Evolutionary conservation across 108 stramenopile species (phyloP).

Genomic region (Nitzschia sp.): DNA sequence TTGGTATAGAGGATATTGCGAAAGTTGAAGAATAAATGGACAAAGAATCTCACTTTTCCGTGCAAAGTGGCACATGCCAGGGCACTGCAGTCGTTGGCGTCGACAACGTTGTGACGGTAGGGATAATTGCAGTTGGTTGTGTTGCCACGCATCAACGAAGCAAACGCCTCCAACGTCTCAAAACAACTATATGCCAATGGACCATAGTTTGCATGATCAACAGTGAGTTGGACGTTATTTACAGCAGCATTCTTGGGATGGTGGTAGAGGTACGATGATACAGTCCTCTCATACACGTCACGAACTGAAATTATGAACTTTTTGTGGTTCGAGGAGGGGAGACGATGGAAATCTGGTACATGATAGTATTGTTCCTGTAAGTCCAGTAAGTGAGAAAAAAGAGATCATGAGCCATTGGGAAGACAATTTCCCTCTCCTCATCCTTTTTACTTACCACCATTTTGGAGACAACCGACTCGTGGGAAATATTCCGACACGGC

Average conservation of each 20-base stretch:
- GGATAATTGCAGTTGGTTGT: slow-evolving; percentile 43
- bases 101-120: slow-evolving; percentile 30
- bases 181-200: slow-evolving; percentile 43
- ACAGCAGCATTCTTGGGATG: slow-evolving; percentile 31
- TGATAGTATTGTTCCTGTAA: slow-evolving; percentile 44
- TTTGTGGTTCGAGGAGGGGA: slow-evolving; percentile 35
- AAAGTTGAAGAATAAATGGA: slow-evolving; percentile 48
- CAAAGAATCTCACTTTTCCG: slow-evolving; percentile 39
- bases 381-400: slow-evolving; percentile 2
- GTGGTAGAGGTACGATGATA: slow-evolving; percentile 52
- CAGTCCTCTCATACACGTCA: slow-evolving; percentile 57
- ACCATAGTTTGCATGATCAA: slow-evolving; percentile 3
- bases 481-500: slow-evolving; percentile 21
- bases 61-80: slow-evolving; percentile 41
- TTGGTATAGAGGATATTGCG: slow-evolving; percentile 34
- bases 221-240: slow-evolving; percentile 9
- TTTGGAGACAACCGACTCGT: slow-evolving; percentile 27
- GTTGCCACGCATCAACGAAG: slow-evolving; percentile 14
- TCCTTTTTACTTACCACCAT: slow-evolving; percentile 11
- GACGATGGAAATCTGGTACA: slow-evolving; percentile 45
- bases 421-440: neutral
- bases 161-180: slow-evolving; percentile 46
- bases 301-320: slow-evolving; percentile 48
- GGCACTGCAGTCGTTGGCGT: slow-evolving; percentile 20
- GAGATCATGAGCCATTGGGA: slow-evolving; percentile 13